A percentile compares a stretch with the other conserved stretches of the same genome.
Conservation (phyloP, 495 filamentous ascomycete species). For the Podospora didyma region DNA sequence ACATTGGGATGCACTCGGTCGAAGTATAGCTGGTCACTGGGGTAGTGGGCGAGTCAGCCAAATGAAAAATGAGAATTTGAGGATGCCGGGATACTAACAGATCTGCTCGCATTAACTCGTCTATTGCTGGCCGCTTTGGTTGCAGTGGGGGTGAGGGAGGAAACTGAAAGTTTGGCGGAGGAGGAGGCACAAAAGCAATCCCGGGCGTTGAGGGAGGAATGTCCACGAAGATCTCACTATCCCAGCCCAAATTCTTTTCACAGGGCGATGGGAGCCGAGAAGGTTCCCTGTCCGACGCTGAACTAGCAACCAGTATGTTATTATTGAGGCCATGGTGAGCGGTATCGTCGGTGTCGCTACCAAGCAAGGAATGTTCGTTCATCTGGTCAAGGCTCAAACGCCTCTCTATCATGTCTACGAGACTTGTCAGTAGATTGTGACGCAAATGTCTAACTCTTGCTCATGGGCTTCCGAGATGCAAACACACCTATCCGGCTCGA, state of each 20-base stretch:
- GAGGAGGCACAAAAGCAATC: conserved; percentile 11
- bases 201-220: conserved; percentile 20
- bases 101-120: conserved; percentile 41
- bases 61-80: not conserved
- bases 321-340: conserved; percentile 6
- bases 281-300: conserved; percentile 9
- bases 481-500: conserved; percentile 44
- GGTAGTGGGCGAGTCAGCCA: not conserved
- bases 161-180: conserved; percentile 29
- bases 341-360: conserved; percentile 11
- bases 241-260: conserved; percentile 15
- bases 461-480: not conserved
- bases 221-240: conserved; percentile 18
- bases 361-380: conserved; percentile 11
- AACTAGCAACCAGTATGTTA: conserved; percentile 9
- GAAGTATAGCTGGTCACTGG: conserved; percentile 54
- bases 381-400: conserved; percentile 33
- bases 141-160: conserved; percentile 27
- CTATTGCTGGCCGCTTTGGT: conserved; percentile 17
- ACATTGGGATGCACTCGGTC: conserved; percentile 53
- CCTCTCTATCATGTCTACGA: conserved; percentile 31
- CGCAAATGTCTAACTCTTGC: too few relatives aligned
- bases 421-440: not conserved
- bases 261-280: conserved; percentile 16
- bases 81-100: conserved; percentile 27